phyloP scores from a whole-genome alignment of 371 early-diverging fungal genomes.

The Batkoa obscura region DNA sequence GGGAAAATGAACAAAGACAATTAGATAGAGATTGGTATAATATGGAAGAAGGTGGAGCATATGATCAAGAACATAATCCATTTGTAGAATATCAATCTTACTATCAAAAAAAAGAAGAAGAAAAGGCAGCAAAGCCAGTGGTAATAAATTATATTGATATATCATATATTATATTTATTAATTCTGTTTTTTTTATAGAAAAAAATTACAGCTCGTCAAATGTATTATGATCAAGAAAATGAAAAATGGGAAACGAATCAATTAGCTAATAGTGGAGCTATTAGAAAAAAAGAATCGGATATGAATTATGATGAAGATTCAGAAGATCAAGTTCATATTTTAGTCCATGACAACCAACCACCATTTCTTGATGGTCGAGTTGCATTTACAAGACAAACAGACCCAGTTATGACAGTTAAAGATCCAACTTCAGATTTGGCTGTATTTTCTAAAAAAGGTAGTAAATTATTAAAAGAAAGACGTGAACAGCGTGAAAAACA shows the following conservation, averaged over 20 bases:
- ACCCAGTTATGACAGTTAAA: conserved; percentile 63
- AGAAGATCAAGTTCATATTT: conserved; percentile 50
- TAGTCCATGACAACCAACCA: conserved; percentile 78
- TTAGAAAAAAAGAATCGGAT: conserved; percentile 51
- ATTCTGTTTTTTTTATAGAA: too few species aligned
- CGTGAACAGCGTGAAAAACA: conserved; percentile 77
- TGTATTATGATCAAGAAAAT: conserved; percentile 77
- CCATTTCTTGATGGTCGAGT: conserved; percentile 83
- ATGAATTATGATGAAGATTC: conserved; percentile 71
- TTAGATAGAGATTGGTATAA: conserved; percentile 92
- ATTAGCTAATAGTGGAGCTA: conserved; percentile 77
- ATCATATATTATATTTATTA: too few species aligned
- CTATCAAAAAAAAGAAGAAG: conserved; percentile 51
- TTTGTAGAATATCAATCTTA: conserved; percentile 63
- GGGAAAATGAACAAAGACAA: conserved; percentile 68
- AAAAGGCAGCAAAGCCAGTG: conserved; percentile 41
- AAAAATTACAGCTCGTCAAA: conserved; percentile 63
- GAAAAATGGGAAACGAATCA: conserved; percentile 92
- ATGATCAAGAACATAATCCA: conserved; percentile 28
- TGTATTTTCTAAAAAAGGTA: conserved; percentile 76
- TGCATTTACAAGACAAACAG: conserved; percentile 72
- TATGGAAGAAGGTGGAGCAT: conserved; percentile 61
- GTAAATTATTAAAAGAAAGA: conserved; percentile 65
- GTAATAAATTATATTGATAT: too few species aligned
- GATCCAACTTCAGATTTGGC: conserved; percentile 93